Base-by-base conservation (phyloP, 768 basidiomycete species). In the Pulveroboletus frians region DNA sequence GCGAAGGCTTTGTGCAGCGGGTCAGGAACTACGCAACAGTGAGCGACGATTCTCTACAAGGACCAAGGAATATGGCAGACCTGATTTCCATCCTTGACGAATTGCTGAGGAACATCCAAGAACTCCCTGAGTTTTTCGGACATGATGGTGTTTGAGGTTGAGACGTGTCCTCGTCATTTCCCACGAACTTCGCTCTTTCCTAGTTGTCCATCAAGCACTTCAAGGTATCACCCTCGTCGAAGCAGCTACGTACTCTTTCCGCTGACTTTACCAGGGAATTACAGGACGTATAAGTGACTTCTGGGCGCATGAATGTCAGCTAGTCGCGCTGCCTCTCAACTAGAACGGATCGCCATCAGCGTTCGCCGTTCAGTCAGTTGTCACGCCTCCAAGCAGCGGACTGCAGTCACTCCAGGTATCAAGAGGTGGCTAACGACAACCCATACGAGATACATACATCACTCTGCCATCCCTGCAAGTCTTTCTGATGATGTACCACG, bases 1-100 rank as follows among this genome's bases (percentile, higher is more conserved):
- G 81, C 45, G 91, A 91, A 52, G 96, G 96, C 74, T 99, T 99
- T 50, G 93, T 95, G 79, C 96, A 99, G 65, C 94, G 85, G 60
- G 85, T 88, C 55, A 99, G 73, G 76, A 99, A 98, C 96, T 98
- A 49, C 21, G 3, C 3, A 9, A 5, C 32, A 27, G 52, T 52
- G 37, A 64, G 58, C 21, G 43, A 58, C 41, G 27, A 29, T 30
- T 34, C 37, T 10, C 9, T 1, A 6, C 10, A 1, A 20, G 21
- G 29, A 0, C 5, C 9, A 3, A 13, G 40, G 7, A 29, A 10
- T 10, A 43, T 4, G 30, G 71, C 80, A 50, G 36, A 92, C 95
- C 77, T 93, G 91, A 61, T 88, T 89, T 49, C 95, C 95, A 59
- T 99, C 96, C 61, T 80, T 87, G 58, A 93, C 60, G 70, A 97